Base-by-base conservation (phyloP, 2,329 filamentous ascomycete genomes). In the Botrytis squamosa region DNA sequence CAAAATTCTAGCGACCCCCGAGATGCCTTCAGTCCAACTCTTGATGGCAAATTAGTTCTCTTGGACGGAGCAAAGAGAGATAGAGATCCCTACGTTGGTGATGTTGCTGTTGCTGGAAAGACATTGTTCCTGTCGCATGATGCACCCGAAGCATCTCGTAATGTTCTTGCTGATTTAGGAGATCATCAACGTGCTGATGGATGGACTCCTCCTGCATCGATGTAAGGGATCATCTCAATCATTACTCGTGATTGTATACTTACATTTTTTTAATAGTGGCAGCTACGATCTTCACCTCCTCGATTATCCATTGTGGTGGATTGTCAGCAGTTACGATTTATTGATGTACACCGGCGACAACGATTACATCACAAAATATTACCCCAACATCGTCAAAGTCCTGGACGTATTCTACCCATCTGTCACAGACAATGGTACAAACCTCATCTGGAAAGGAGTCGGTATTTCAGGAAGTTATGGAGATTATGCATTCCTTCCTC, bases 271-370 rank as follows among this genome's bases (percentile, higher is more conserved):
- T 5, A 25, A 62, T 33, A 85, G 83, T 29, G 83, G 82, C 38
- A 80, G 83, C 68, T 88, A 88, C 75, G 83, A 82, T 0, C 83
- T 88, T 1, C 80, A 81, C 0, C 80, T 88, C 0, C 86, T 87
- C 59, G 86, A 88, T 74, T 88, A 88, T 72, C 85, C 86, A 2
- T 79, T 88, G 0, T 87, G 85, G 84, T 88, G 86, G 86, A 83
- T 88, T 3, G 81, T 84, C 12, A 85, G 83, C 74, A 84, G 82
- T 72, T 84, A 83, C 74, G 85, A 88, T 76, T 80, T 85, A 33
- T 83, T 86, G 64, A 81, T 87, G 79, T 86, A 88, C 78, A 86
- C 84, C 0, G 85, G 84, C 18, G 84, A 87, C 76, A 75, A 79
- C 0, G 80, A 77, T 3, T 88, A 84, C 73, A 78, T 85, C 5